These are phyloP conservation scores for Chalaropsis thielavioides DNA, from an alignment of 2,329 filamentous ascomycete genomes.

Conservation along the genomic window DNA sequence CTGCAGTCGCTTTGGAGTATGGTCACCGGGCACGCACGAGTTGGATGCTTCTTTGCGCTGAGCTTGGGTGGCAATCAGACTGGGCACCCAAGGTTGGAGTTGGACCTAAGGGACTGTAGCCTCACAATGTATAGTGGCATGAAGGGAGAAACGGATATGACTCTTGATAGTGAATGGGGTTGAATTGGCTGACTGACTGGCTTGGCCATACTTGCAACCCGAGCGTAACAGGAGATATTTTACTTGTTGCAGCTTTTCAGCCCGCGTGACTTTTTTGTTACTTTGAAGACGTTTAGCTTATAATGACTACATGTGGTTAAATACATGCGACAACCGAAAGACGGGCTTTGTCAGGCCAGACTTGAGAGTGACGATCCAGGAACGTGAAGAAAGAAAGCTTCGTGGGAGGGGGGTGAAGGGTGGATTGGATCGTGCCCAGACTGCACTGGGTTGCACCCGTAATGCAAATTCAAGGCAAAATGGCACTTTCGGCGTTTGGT, in stretches of 20 bases:
- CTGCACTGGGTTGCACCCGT: neutral
- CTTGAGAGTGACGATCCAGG: neutral
- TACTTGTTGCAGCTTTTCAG: too few species aligned
- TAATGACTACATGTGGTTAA: neutral
- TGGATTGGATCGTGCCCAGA: neutral
- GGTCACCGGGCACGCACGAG: constrained; percentile 17
- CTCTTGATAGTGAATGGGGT: too few species aligned
- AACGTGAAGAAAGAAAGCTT: neutral
- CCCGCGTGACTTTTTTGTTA: too few species aligned
- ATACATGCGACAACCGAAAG: neutral
- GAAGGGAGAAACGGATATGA: neutral
- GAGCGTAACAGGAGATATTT: too few species aligned
- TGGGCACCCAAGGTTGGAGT: neutral
- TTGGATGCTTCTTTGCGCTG: constrained; percentile 18
- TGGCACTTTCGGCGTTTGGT: neutral
- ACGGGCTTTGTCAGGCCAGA: neutral
- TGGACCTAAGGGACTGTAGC: neutral
- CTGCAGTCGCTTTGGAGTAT: constrained; percentile 12
- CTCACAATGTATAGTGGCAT: neutral
- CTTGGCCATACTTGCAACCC: too few species aligned
- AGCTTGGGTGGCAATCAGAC: constrained; percentile 17
- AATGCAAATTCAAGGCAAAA: neutral
- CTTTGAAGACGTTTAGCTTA: neutral
- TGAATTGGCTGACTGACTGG: too few species aligned
- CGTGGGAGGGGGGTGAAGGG: neutral